Conservation (phyloP, 106 monocot species). For the Gastrodia elata region DNA sequence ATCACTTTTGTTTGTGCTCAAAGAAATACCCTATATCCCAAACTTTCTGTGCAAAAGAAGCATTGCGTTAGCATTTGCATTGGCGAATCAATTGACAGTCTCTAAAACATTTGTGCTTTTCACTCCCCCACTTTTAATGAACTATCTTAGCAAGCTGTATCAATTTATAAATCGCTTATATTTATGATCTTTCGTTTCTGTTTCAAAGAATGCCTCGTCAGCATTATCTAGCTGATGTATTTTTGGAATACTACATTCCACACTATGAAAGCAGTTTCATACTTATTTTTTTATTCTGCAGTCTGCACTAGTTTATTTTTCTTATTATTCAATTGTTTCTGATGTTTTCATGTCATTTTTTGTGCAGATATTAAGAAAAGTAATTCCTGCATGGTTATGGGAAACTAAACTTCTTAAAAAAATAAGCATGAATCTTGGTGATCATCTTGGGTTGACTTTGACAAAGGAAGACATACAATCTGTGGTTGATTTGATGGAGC, state of each 20-base stretch:
- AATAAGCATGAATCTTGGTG: constrained; percentile 41
- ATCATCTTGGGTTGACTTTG: constrained; percentile 72
- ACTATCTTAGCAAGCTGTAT: too few relatives aligned
- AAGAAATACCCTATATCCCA: too few relatives aligned
- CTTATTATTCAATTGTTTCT: background rate
- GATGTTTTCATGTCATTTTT: background rate
- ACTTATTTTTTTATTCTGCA: too few relatives aligned
- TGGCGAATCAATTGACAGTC: too few relatives aligned
- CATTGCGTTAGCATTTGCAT: too few relatives aligned
- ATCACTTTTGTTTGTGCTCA: background rate
- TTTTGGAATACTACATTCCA: background rate
- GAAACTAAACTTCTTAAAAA: constrained; percentile 31
- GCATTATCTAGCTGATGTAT: background rate
- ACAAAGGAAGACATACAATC: constrained; percentile 64
- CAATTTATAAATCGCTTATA: background rate
- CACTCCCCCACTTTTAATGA: too few relatives aligned
- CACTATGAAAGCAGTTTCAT: background rate
- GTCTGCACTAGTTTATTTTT: background rate
- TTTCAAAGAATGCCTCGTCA: background rate
- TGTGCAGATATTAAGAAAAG: constrained; percentile 44
- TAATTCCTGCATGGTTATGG: constrained; percentile 57
- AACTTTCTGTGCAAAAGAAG: too few relatives aligned
- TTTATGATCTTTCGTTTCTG: background rate
- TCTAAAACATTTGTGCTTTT: too few relatives aligned
- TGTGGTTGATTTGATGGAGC: constrained; percentile 86